A percentile compares a stretch with the other conserved stretches of the same genome.
These are phyloP conservation scores for Uncinocarpus reesii DNA, from an alignment of 2,329 filamentous ascomycete genomes.

Conservation along the genomic window DNA sequence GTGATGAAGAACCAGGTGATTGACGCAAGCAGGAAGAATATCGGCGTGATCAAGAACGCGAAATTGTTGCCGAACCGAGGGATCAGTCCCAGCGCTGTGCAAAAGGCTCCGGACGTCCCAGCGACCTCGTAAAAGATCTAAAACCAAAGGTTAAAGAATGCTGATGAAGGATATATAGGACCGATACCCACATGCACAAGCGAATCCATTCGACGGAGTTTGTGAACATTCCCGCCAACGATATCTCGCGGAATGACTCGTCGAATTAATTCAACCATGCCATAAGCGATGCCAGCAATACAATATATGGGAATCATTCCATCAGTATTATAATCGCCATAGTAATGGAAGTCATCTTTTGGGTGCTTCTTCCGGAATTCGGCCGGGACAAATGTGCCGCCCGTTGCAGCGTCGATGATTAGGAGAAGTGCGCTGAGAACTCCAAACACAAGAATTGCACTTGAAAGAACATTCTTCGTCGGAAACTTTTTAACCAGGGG, in stretches of 20 bases:
- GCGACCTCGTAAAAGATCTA: constrained; percentile 6
- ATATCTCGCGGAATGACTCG: constrained; percentile 7
- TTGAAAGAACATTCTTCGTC: constrained; percentile 4
- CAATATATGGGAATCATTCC: constrained; percentile 6
- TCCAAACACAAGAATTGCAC: not conserved
- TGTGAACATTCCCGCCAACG: constrained; percentile 1
- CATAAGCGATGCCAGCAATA: constrained; percentile 5
- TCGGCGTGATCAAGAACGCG: constrained; percentile 8
- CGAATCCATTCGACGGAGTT: constrained; percentile 7
- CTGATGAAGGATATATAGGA: not conserved
- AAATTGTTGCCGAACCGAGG: constrained; percentile 4
- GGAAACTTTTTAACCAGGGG: constrained; percentile 6
- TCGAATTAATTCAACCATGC: constrained; percentile 8
- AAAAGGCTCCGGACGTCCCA: not conserved
- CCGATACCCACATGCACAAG: not conserved
- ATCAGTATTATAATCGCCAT: constrained; percentile 5
- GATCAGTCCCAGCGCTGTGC: not conserved
- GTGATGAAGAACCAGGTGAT: constrained; percentile 6
- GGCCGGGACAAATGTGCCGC: not conserved
- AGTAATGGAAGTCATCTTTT: constrained; percentile 9
- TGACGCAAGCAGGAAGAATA: constrained; percentile 3
- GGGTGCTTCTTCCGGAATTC: constrained; percentile 4
- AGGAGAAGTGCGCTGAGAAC: constrained; percentile 5
- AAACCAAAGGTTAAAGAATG: not conserved
- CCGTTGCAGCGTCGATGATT: constrained; percentile 6